Conservation (phyloP, 441 rosid species). For the Mallotus japonicus region DNA sequence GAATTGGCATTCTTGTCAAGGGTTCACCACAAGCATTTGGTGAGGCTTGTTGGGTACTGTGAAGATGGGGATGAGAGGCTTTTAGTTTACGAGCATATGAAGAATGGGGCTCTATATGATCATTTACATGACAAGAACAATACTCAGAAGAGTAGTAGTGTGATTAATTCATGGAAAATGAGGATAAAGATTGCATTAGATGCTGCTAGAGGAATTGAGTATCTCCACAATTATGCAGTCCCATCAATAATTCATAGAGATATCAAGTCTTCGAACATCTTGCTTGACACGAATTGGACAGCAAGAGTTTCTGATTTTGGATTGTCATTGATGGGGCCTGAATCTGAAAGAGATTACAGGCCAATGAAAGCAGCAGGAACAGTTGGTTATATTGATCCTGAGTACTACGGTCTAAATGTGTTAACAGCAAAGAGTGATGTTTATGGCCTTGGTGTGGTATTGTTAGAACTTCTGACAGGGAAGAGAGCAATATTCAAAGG, state of each 20-base stretch:
- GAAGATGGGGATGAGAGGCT: constrained; percentile 80
- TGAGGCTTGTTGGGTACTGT: constrained; percentile 79
- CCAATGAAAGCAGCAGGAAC: constrained; percentile 80
- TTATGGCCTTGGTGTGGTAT: constrained; percentile 82
- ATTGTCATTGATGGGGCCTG: constrained; percentile 73
- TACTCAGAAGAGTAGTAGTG: constrained; percentile 43
- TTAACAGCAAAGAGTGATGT: constrained; percentile 85
- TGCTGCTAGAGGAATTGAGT: constrained; percentile 88
- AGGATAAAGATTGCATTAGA: constrained; percentile 81
- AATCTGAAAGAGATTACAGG: constrained; percentile 39
- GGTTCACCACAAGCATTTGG: constrained; percentile 86
- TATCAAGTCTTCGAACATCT: constrained; percentile 88
- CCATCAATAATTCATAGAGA: constrained; percentile 88
- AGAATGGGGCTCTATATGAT: constrained; percentile 77
- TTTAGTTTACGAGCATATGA: constrained; percentile 84
- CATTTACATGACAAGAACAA: constrained; percentile 67
- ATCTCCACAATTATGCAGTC: constrained; percentile 87
- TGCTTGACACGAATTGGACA: constrained; percentile 66
- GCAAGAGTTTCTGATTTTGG: constrained; percentile 94
- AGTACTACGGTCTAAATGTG: constrained; percentile 70
- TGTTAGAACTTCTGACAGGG: constrained; percentile 76
- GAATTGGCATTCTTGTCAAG: constrained; percentile 74
- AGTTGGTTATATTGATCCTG: constrained; percentile 94
- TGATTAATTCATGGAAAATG: constrained; percentile 75
- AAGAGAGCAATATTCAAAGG: constrained; percentile 69